Percentiles rank a stretch among this genome's conserved stretches.
phyloP scores from a whole-genome alignment of 768 basidiomycete genomes.

The Leucogyrophana mollusca region DNA sequence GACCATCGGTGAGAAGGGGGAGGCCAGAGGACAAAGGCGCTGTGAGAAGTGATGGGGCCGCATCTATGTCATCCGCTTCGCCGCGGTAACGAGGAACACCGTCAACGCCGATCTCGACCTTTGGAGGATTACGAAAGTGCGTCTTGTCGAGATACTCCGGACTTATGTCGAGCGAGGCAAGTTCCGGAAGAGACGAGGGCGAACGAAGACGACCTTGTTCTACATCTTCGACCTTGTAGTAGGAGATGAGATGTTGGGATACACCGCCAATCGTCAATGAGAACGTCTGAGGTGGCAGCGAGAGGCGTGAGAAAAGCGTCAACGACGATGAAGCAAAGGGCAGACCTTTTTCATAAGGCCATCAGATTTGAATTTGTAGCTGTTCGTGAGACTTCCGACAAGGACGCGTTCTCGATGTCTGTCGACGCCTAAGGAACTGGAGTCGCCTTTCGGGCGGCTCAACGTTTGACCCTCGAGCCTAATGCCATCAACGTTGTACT shows the following conservation, averaged over 20 bases:
- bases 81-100: slow-evolving; percentile 81
- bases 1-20: slow-evolving; percentile 50
- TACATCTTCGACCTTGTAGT: slow-evolving; percentile 92
- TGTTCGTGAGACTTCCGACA: slow-evolving; percentile 89
- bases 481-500: slow-evolving; percentile 33
- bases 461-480: slow-evolving; percentile 43
- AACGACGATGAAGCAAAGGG: slow-evolving; percentile 9
- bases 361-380: slow-evolving; percentile 88
- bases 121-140: slow-evolving; percentile 88
- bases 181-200: slow-evolving; percentile 85
- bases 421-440: slow-evolving; percentile 50
- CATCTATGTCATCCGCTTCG: slow-evolving; percentile 72
- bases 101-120: slow-evolving; percentile 83
- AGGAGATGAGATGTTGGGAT: slow-evolving; percentile 90
- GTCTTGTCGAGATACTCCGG: slow-evolving; percentile 87
- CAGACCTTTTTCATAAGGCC: slow-evolving; percentile 97
- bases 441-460: slow-evolving; percentile 62
- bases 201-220: slow-evolving; percentile 83
- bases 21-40: slow-evolving; percentile 44
- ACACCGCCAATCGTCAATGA: slow-evolving; percentile 83
- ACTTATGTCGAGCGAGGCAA: slow-evolving; percentile 82
- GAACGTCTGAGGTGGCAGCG: slow-evolving; percentile 65
- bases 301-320: slow-evolving; percentile 27
- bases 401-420: slow-evolving; percentile 77
- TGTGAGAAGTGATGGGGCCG: slow-evolving; percentile 37